Conservation (phyloP, 208 protist genomes). For the Leishmania aethiopica region DNA sequence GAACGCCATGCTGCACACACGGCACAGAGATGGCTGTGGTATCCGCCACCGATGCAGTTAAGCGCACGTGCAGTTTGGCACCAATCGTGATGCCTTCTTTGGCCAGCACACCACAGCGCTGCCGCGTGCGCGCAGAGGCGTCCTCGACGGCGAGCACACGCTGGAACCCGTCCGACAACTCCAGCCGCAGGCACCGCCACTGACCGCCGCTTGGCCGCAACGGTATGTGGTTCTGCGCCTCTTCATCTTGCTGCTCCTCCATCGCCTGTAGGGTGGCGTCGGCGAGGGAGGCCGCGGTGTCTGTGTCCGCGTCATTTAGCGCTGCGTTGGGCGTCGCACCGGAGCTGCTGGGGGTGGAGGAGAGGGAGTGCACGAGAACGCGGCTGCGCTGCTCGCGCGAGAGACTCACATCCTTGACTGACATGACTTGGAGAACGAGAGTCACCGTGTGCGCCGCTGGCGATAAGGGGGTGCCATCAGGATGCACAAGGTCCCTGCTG, state of each 20-base stretch:
- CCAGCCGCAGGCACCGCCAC: constrained; percentile 50
- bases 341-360: not conserved
- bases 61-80: constrained; percentile 47
- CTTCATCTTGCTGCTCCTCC: constrained; percentile 38
- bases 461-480: not conserved
- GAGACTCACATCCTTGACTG: constrained; percentile 60
- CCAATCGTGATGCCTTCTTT: constrained; percentile 56
- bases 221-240: constrained; percentile 32
- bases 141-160: constrained; percentile 66
- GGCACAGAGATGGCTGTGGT: not conserved
- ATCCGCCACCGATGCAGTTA: not conserved
- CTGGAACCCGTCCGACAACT: constrained; percentile 74
- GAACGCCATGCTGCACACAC: constrained; percentile 37
- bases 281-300: constrained; percentile 18
- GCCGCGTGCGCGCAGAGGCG: constrained; percentile 11
- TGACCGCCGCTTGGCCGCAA: constrained; percentile 39
- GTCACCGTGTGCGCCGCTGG: constrained; percentile 1
- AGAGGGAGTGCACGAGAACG: constrained; percentile 28
- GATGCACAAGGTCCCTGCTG: not conserved
- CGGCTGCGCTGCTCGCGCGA: constrained; percentile 54
- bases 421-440: constrained; percentile 63
- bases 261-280: constrained; percentile 40
- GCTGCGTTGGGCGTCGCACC: constrained; percentile 7
- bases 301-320: not conserved
- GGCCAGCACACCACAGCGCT: constrained; percentile 31